phyloP scores from a whole-genome alignment of 2,329 filamentous ascomycete species.

The Stagonosporopsis rhizophila region DNA sequence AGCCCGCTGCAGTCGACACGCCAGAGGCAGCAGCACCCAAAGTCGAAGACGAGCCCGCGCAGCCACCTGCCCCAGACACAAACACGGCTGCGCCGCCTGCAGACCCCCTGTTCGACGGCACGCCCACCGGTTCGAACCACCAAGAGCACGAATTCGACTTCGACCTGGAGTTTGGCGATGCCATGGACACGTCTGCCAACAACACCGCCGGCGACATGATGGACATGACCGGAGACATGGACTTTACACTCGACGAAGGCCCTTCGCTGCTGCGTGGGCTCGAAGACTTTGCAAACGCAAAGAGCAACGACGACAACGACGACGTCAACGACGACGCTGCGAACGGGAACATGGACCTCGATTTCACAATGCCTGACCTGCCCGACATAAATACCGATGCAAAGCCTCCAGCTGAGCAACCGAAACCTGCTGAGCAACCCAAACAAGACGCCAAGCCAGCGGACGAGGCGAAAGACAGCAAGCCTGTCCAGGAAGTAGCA shows the following conservation, averaged over 20 bases:
- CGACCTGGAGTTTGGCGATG: slow-evolving; percentile 48
- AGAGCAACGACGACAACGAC: slow-evolving; percentile 27
- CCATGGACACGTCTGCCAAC: slow-evolving; percentile 33
- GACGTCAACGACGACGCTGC: slow-evolving; percentile 1
- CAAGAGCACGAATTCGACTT: slow-evolving; percentile 48
- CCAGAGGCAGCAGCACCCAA: slow-evolving; percentile 25
- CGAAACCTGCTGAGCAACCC: slow-evolving; percentile 10
- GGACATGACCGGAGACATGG: slow-evolving; percentile 37
- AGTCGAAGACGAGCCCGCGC: slow-evolving; percentile 21
- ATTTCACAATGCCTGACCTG: slow-evolving; percentile 44
- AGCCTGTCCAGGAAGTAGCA: slow-evolving; percentile 2
- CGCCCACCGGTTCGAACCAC: slow-evolving; percentile 33
- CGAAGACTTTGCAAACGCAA: slow-evolving; percentile 49
- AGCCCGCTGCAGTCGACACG: slow-evolving; percentile 10
- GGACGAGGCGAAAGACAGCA: slow-evolving; percentile 5
- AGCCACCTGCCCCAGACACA: slow-evolving; percentile 27
- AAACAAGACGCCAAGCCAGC: slow-evolving; percentile 6
- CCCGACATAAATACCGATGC: slow-evolving; percentile 29
- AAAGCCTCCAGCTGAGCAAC: slow-evolving; percentile 13
- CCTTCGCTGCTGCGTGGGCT: slow-evolving; percentile 45
- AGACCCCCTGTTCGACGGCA: slow-evolving; percentile 43
- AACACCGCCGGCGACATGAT: slow-evolving; percentile 32
- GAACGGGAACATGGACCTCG: slow-evolving; percentile 32
- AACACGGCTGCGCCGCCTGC: slow-evolving; percentile 22
- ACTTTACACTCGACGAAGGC: slow-evolving; percentile 44